Evolutionary conservation across 176 grass and related monocot genomes (phyloP), one percentile per base, ranked within the genome.

Genomic region (bread wheat (Triticum aestivum)): DNA sequence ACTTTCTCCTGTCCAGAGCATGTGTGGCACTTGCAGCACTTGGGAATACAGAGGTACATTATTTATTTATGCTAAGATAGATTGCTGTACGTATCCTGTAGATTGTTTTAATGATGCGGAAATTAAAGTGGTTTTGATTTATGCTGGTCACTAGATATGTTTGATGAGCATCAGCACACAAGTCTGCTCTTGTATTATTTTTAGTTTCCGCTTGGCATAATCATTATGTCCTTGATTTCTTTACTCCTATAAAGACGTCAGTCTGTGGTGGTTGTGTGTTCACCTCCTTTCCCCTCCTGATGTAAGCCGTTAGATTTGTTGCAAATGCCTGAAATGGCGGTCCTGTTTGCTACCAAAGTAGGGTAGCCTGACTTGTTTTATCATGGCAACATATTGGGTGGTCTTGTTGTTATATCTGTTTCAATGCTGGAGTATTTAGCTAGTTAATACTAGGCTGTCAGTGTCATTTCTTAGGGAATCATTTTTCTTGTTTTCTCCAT

Each of bases 1-100:
- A 98, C 78, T 98, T 96, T 77, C 92, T 98, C 23, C 92, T 98
- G 51, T 96, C 97, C 73, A 96, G 92, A 86, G 97, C 97, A 85
- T 98, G 97, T 81, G 82, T 98, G 79, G 93, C 94, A 78, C 92
- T 98, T 69, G 97, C 97, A 64, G 92, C 94, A 69, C 88, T 98
- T 39, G 94, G 94, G 79, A 98, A 98, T 63, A 98, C 90, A 37
- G 97, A 94, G 92, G 95, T 97, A 92, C 23, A 73, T 86, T 62
- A 20, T 30, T 69, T 75, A 39, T 82, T 86, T 11, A 32, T 88
- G 9, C 41, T 17, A 74, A 26, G 73, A 77, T 38, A 68, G 39
- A 69, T 62, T 66, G 20, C n/a, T 17, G 24, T 75, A 49, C 45
- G 27, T 59, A 38, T 41, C 84, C 68, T 59, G 10, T 49, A 27